Conservation (phyloP, 441 rosid species). For the Theobroma grandiflorum region DNA sequence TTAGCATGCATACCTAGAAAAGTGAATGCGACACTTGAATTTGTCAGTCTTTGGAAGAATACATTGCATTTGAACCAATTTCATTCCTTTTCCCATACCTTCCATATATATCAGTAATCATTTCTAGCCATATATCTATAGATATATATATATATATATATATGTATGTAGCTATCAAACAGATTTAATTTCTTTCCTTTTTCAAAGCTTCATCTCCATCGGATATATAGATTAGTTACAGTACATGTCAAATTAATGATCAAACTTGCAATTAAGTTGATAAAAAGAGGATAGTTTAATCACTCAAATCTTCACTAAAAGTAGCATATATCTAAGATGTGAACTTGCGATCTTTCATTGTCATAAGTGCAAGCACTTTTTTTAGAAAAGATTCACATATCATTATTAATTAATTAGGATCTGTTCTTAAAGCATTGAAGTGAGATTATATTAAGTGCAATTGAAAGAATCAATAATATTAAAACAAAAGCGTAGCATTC, state of each 20-base stretch:
- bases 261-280: neutral
- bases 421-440: conserved; percentile 17
- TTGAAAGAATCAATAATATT: neutral
- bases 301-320: neutral
- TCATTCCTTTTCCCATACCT: neutral
- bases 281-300: neutral
- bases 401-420: conserved; percentile 1
- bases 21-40: neutral
- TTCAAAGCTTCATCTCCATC: neutral
- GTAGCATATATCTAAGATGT: conserved; percentile 20
- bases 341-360: neutral
- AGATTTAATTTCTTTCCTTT: neutral
- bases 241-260: neutral
- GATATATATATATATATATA: too few species aligned
- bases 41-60: neutral
- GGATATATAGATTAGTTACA: neutral
- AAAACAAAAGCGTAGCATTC: neutral
- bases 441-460: conserved; percentile 17
- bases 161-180: neutral
- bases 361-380: conserved; percentile 11
- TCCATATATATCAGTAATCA: neutral
- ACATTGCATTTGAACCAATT: conserved; percentile 11
- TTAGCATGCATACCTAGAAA: neutral
- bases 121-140: neutral
- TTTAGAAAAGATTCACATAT: neutral